A percentile compares a stretch with the other conserved stretches of the same genome.
phyloP scores from a whole-genome alignment of 768 basidiomycete species.

The Plicaturopsis crispa region DNA sequence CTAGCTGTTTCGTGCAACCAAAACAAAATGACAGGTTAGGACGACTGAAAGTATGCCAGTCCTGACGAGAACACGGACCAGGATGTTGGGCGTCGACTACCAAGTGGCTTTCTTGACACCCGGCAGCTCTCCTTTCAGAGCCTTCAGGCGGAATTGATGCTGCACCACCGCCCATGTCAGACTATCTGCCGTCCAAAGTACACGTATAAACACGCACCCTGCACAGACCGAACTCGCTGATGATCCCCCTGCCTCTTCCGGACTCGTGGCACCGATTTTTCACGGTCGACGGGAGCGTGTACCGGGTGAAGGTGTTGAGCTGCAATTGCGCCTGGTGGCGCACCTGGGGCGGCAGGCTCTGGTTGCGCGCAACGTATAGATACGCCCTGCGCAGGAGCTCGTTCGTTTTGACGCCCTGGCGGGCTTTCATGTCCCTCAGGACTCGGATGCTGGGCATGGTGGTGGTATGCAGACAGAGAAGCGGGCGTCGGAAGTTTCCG shows the following conservation, averaged over 20 bases:
- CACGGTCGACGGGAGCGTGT: conserved; percentile 79
- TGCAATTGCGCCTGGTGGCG: conserved; percentile 94
- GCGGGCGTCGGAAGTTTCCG: no score
- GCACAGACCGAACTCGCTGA: conserved; percentile 83
- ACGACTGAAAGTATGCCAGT: no score
- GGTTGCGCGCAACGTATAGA: conserved; percentile 89
- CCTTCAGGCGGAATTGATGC: conserved; percentile 90
- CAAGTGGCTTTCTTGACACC: conserved; percentile 92
- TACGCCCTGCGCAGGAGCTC: conserved; percentile 87
- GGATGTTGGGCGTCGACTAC: conserved; percentile 46
- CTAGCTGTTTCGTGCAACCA: no score
- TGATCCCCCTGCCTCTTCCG: conserved; percentile 81
- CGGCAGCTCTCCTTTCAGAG: conserved; percentile 71
- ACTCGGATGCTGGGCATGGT: conserved; percentile 40
- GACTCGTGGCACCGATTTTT: conserved; percentile 86
- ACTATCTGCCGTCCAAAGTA: neutral
- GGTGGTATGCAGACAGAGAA: conserved; percentile 16
- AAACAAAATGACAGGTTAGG: no score
- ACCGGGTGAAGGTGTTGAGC: conserved; percentile 77
- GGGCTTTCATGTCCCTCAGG: conserved; percentile 74
- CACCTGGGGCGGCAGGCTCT: conserved; percentile 78
- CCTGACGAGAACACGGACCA: no score
- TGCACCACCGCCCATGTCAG: no score
- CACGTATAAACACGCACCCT: conserved; percentile 39
- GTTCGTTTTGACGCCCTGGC: conserved; percentile 58